These are phyloP conservation scores for Dryadomyces quercus-mongolicae DNA, from an alignment of 2,329 filamentous ascomycete species.

Conservation along the genomic window DNA sequence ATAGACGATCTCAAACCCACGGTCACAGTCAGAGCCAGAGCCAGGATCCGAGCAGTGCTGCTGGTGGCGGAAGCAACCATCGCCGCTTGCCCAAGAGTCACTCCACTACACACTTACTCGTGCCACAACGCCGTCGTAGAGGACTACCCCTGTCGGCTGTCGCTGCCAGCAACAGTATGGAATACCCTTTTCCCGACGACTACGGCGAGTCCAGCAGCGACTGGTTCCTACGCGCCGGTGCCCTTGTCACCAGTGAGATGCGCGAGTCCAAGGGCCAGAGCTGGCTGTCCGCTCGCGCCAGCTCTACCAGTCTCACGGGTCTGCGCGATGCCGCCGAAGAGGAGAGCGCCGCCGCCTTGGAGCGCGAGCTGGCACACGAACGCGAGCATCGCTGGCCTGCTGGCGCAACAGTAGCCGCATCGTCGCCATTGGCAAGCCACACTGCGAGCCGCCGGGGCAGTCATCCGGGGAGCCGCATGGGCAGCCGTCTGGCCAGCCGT, in stretches of 20 bases:
- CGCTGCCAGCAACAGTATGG: not conserved
- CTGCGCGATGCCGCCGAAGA: conserved; percentile 40
- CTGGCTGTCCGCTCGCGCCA: conserved; percentile 54
- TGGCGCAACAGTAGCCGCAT: conserved; percentile 33
- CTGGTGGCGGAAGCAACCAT: not conserved
- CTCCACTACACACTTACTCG: conserved; percentile 44
- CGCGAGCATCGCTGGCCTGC: conserved; percentile 24
- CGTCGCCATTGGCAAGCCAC: conserved; percentile 33
- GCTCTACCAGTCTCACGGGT: conserved; percentile 48
- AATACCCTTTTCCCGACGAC: conserved; percentile 5
- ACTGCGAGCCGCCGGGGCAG: conserved; percentile 4
- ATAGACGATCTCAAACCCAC: too few relatives aligned
- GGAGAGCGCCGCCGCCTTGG: conserved; percentile 23
- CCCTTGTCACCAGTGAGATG: conserved; percentile 47
- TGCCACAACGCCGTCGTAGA: conserved; percentile 6
- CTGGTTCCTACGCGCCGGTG: conserved; percentile 53
- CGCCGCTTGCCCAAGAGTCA: conserved; percentile 44
- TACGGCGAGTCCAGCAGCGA: conserved; percentile 35
- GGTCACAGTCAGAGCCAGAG: not conserved
- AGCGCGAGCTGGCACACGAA: conserved; percentile 38
- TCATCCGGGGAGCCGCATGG: not conserved
- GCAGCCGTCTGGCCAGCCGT: not conserved
- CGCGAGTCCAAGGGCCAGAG: conserved; percentile 57
- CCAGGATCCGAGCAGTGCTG: too few relatives aligned
- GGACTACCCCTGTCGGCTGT: not conserved